phyloP scores from a whole-genome alignment of 208 protist species.

The Crithidia fasciculata region DNA sequence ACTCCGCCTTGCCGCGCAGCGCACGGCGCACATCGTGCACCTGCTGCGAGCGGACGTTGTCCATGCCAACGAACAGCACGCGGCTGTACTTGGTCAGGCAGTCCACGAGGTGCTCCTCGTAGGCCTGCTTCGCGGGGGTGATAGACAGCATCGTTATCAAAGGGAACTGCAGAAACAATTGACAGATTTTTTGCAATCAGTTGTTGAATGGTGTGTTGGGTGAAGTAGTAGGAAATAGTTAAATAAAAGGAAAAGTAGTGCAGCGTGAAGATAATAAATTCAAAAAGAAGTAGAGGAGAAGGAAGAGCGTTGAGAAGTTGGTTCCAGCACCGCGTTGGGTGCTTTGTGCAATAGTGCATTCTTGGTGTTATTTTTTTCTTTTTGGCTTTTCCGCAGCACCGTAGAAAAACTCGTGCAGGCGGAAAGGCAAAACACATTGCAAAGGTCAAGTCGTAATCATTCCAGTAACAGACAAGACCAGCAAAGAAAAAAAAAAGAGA shows the following conservation, averaged over 20 bases:
- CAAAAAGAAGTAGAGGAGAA: background rate
- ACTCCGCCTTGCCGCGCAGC: constrained; percentile 95
- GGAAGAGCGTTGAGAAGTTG: background rate
- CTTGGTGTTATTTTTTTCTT: background rate
- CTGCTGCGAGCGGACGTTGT: constrained; percentile 99
- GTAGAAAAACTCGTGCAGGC: background rate
- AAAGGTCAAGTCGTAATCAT: background rate
- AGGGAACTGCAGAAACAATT: constrained; percentile 15
- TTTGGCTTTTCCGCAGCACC: background rate
- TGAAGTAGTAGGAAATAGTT: constrained; percentile 9
- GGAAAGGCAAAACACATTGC: background rate
- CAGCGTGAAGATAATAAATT: too few species aligned
- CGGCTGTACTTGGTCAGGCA: constrained; percentile 94
- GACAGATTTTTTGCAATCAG: background rate
- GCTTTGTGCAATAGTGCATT: background rate
- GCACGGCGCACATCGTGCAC: constrained; percentile 95
- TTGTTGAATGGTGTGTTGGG: background rate
- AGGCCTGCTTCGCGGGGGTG: constrained; percentile 80
- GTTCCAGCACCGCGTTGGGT: background rate
- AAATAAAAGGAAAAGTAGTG: background rate
- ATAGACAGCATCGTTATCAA: constrained; percentile 54
- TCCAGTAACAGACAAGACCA: background rate
- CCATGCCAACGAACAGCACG: constrained; percentile 95
- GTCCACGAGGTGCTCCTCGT: constrained; percentile 92
- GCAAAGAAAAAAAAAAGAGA: too few species aligned